Evolutionary conservation across 305 asterid species (phyloP), one percentile per base, ranked within the genome.

Genomic region (Fraxinus xanthoxyloides): DNA sequence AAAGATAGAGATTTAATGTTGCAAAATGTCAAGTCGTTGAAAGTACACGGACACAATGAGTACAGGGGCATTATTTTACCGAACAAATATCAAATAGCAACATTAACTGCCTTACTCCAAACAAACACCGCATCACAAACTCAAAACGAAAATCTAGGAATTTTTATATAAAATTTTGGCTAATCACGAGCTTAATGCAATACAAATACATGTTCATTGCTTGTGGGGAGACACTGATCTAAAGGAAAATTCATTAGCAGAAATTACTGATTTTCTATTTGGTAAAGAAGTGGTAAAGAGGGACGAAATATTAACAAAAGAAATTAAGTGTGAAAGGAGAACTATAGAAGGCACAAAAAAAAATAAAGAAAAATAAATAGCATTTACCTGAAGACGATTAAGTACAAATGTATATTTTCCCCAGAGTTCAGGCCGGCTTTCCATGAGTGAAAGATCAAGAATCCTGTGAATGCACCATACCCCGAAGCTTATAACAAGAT

Each of bases 391-490:
- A 80, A 96, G 98, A 34, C 97, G 98, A 40, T 96, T 96, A 46
- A 96, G 97, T 51, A 94, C 98, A 70, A 83, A 94, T 32, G 99
- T 96, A 84, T 96, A 96, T 83, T 93, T 96, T 32, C 99, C 99
- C 99, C 99, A 96, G 46, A 96, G 95, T 85, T 96, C 98, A 0
- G 99, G 99, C 84, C 99, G 79, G 87, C 98, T 96, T 86, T 96
- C 99, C 97, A 93, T 87, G 46, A 93, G 95, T 46, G 97, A 96
- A 76, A 94, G 97, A 79, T 93, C 98, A 36, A 96, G 97, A 81
- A 96, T 88, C 87, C 99, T 89, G 82, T 90, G 99, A 84, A 96
- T 94, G 89, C 98, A 91, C 99, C 99, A 96, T 28, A 96, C 98
- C 13, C 99, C 99, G 82, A 94, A 96, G 93, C 99, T 92, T 77